Evolutionary conservation across 306 rosid genomes (phyloP).

Genomic region (Coriaria nepalensis): DNA sequence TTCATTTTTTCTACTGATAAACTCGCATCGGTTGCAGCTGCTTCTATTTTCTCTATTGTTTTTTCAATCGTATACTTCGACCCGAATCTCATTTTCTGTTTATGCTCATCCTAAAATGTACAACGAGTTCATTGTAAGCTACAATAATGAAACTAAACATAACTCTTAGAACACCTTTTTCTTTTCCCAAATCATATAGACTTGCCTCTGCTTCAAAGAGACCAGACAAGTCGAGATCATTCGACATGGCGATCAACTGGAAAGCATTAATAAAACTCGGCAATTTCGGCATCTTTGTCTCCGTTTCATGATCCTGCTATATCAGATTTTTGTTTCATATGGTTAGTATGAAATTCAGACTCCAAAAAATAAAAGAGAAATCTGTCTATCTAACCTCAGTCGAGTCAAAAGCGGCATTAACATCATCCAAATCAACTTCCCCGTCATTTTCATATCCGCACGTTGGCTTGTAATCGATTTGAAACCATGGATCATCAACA

Average conservation of each 20-base stretch:
- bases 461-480: slow-evolving; percentile 41
- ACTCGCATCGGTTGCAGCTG: slow-evolving; percentile 56
- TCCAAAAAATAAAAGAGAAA: background rate
- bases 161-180: background rate
- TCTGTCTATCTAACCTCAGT: slow-evolving; percentile 31
- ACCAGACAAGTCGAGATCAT: slow-evolving; percentile 72
- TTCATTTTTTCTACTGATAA: slow-evolving; percentile 43
- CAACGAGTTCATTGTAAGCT: slow-evolving; percentile 9
- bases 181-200: slow-evolving; percentile 5
- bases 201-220: slow-evolving; percentile 70
- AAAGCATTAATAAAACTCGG: slow-evolving; percentile 81
- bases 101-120: slow-evolving; percentile 34
- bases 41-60: slow-evolving; percentile 64
- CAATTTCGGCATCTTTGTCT: slow-evolving; percentile 30
- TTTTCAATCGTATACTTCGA: slow-evolving; percentile 45
- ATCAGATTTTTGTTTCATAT: slow-evolving; percentile 1
- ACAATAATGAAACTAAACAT: background rate
- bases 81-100: slow-evolving; percentile 38
- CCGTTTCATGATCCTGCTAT: slow-evolving; percentile 32
- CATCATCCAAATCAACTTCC: slow-evolving; percentile 30
- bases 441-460: slow-evolving; percentile 25
- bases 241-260: slow-evolving; percentile 69
- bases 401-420: slow-evolving; percentile 34
- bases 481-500: slow-evolving; percentile 57
- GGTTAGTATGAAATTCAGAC: background rate